Conservation (phyloP, 805 yeast species). For the Yarrowia porcina region DNA sequence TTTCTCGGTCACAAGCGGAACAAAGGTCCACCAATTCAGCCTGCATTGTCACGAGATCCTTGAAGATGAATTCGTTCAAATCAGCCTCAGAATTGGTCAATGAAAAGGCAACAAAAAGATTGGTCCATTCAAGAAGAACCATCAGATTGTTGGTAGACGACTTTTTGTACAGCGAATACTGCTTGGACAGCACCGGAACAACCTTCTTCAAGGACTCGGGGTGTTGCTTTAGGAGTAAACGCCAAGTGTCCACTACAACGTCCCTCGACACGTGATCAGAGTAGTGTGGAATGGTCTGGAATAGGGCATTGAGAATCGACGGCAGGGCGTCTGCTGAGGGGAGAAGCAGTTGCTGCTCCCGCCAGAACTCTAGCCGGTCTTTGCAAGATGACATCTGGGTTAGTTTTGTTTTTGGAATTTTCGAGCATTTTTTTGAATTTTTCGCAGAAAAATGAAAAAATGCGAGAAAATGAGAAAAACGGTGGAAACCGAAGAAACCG, state of each 20-base stretch:
- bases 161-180: background rate
- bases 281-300: slow-evolving; percentile 16
- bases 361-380: slow-evolving; percentile 12
- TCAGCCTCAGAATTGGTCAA: background rate
- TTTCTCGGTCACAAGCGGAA: background rate
- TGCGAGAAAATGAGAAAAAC: no score
- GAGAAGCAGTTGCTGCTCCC: background rate
- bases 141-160: slow-evolving; percentile 8
- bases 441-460: no score
- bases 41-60: background rate
- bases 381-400: slow-evolving; percentile 20
- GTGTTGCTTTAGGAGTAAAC: background rate
- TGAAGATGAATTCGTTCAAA: slow-evolving; percentile 9
- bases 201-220: background rate
- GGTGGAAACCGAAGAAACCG: no score
- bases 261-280: slow-evolving; percentile 17
- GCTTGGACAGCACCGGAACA: slow-evolving; percentile 5
- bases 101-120: background rate
- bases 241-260: slow-evolving; percentile 5
- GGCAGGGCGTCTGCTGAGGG: background rate
- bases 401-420: no score
- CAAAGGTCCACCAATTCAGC: slow-evolving; percentile 12
- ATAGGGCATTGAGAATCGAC: background rate
- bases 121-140: slow-evolving; percentile 16
- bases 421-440: no score